phyloP scores from a whole-genome alignment of 2,329 filamentous ascomycete genomes.

The Aspergillus sergii region DNA sequence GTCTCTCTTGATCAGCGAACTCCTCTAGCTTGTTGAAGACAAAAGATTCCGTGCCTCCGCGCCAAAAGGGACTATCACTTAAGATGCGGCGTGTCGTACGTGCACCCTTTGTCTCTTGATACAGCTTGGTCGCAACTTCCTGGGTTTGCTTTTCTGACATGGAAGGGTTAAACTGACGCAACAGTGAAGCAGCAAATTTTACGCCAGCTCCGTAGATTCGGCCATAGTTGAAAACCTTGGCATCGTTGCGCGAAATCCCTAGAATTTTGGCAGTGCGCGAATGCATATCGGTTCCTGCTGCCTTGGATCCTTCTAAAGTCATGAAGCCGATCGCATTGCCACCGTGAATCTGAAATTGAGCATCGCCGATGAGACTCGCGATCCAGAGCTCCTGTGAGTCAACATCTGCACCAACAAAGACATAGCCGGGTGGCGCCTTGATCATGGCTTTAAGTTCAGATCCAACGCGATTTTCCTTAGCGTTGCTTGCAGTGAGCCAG shows the following conservation, averaged over 20 bases:
- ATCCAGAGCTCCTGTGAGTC: constrained; percentile 99
- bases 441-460: constrained; percentile 98
- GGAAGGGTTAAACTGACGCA: constrained; percentile 89
- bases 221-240: constrained; percentile 98
- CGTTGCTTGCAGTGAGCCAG: constrained; percentile 96
- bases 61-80: constrained; percentile 81
- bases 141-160: constrained; percentile 79
- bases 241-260: constrained; percentile 91
- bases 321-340: constrained; percentile 98
- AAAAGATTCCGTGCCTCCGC: constrained; percentile 93
- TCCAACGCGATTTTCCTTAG: constrained; percentile 92
- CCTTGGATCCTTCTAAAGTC: constrained; percentile 95
- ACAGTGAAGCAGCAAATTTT: constrained; percentile 85
- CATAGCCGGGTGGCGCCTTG: constrained; percentile 84
- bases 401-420: constrained; percentile 94
- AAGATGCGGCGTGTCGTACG: constrained; percentile 77
- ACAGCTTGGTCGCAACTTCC: constrained; percentile 76
- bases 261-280: constrained; percentile 90
- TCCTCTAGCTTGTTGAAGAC: constrained; percentile 98
- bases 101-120: constrained; percentile 84
- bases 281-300: constrained; percentile 89
- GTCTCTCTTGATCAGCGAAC: constrained; percentile 91
- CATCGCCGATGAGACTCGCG: constrained; percentile 89
- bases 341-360: constrained; percentile 91
- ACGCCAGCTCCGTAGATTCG: constrained; percentile 97